These are phyloP conservation scores for Zygoascus hellenicus DNA, from an alignment of 1,139 yeast species.

Conservation along the genomic window DNA sequence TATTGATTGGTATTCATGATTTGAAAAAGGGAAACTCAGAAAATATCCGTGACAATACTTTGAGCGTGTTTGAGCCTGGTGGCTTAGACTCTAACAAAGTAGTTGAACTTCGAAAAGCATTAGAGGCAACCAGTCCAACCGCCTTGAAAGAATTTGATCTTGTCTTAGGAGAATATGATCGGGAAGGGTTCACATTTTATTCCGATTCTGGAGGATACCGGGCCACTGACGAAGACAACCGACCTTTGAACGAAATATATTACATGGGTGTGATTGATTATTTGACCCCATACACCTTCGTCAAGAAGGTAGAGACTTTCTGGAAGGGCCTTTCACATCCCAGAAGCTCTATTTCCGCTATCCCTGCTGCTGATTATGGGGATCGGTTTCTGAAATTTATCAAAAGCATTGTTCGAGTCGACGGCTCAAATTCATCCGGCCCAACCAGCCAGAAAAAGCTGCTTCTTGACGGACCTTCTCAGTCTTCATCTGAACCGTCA, in stretches of 20 bases:
- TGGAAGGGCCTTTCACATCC: constrained; percentile 72
- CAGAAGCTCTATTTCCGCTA: constrained; percentile 70
- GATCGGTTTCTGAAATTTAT: constrained; percentile 75
- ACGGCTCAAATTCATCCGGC: neutral
- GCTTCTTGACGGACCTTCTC: too few relatives aligned
- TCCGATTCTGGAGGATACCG: constrained; percentile 83
- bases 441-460: neutral
- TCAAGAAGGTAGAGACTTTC: constrained; percentile 78
- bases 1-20: constrained; percentile 83
- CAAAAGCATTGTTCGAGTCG: constrained; percentile 29
- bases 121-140: constrained; percentile 35
- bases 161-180: constrained; percentile 28
- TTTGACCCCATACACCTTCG: constrained; percentile 72
- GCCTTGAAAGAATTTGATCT: constrained; percentile 32
- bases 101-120: constrained; percentile 34
- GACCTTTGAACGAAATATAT: constrained; percentile 66
- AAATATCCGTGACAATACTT: constrained; percentile 34
- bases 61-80: constrained; percentile 36
- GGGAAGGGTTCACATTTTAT: constrained; percentile 50
- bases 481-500: too few relatives aligned
- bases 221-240: constrained; percentile 61
- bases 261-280: constrained; percentile 94
- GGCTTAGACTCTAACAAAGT: constrained; percentile 28
- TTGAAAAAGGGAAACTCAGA: constrained; percentile 51
- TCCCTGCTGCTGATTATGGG: constrained; percentile 89